phyloP scores from a whole-genome alignment of 805 yeast species.

The Wickerhamiella sorbophila region DNA sequence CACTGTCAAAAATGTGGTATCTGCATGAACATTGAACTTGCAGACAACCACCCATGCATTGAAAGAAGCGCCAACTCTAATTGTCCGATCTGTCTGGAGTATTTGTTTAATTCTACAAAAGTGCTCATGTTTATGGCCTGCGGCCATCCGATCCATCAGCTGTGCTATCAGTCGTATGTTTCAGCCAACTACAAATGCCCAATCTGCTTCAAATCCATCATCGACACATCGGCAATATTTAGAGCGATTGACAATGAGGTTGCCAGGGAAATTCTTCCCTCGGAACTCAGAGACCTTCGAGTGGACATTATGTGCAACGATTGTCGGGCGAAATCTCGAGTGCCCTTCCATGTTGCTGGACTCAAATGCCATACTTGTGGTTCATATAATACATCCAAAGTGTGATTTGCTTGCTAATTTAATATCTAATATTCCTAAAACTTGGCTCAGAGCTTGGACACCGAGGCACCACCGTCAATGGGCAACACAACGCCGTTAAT shows the following conservation, averaged over 20 bases:
- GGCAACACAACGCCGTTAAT: conserved; percentile 55
- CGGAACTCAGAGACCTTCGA: conserved; percentile 63
- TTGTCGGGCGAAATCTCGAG: conserved; percentile 68
- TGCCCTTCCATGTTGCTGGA: conserved; percentile 71
- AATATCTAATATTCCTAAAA: background rate
- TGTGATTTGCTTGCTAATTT: conserved; percentile 1
- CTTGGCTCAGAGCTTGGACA: conserved; percentile 22
- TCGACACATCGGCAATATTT: conserved; percentile 80
- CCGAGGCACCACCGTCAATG: conserved; percentile 53
- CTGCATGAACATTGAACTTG: conserved; percentile 68
- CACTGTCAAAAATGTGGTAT: conserved; percentile 86
- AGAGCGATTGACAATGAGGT: conserved; percentile 78
- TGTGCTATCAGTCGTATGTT: conserved; percentile 70
- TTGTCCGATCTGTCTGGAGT: conserved; percentile 88
- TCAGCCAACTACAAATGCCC: conserved; percentile 84
- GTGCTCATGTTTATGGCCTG: conserved; percentile 86
- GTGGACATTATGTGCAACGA: conserved; percentile 62
- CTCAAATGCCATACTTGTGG: conserved; percentile 75
- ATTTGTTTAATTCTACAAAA: conserved; percentile 65
- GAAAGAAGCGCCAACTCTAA: conserved; percentile 79
- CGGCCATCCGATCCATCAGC: conserved; percentile 87
- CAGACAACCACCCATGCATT: conserved; percentile 67
- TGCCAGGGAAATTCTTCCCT: conserved; percentile 58
- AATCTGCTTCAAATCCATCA: conserved; percentile 67
- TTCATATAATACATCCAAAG: conserved; percentile 56